Evolutionary conservation across 139 green algal species (phyloP).

Genomic region (Tetradesmus lagerheimii): DNA sequence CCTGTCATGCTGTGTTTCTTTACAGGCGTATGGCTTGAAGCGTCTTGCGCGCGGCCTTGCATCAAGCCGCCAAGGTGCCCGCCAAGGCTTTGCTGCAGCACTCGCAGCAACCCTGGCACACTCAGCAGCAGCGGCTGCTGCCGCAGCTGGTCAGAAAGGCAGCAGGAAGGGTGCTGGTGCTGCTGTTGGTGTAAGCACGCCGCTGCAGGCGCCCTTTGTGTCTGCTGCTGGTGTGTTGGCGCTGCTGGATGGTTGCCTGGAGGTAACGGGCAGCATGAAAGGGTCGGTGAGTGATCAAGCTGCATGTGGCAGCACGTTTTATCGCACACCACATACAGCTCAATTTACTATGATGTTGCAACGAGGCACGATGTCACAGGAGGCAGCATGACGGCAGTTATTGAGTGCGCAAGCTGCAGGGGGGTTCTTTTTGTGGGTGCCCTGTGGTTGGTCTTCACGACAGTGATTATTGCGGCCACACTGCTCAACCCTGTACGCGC

Average conservation of each 20-base stretch:
- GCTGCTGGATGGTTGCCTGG: conserved; percentile 65
- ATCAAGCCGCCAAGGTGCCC: conserved; percentile 73
- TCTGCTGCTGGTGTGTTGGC: conserved; percentile 54
- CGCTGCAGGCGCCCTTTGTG: conserved; percentile 29
- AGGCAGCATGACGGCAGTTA: conserved; percentile 62
- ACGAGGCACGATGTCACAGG: too few relatives aligned
- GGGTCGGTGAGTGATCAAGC: conserved; percentile 54
- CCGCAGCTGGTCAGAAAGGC: not conserved
- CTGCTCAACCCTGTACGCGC: not conserved
- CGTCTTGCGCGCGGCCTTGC: conserved; percentile 78
- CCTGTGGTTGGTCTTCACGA: not conserved
- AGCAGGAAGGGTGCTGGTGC: not conserved
- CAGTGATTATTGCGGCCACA: not conserved
- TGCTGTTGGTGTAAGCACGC: not conserved
- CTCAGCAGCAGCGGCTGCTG: conserved; percentile 15
- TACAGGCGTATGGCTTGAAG: conserved; percentile 79
- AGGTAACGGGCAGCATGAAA: conserved; percentile 61
- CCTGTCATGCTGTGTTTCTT: not conserved
- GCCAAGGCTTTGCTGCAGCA: conserved; percentile 87
- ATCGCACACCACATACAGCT: too few relatives aligned
- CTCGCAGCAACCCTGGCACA: conserved; percentile 63
- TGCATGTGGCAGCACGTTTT: not conserved
- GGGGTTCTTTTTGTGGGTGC: too few relatives aligned
- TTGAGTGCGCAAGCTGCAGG: conserved; percentile 45
- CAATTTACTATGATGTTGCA: too few relatives aligned